Evolutionary conservation across 176 grass and related monocot species (phyloP).

Genomic region (Alloteropsis semialata): DNA sequence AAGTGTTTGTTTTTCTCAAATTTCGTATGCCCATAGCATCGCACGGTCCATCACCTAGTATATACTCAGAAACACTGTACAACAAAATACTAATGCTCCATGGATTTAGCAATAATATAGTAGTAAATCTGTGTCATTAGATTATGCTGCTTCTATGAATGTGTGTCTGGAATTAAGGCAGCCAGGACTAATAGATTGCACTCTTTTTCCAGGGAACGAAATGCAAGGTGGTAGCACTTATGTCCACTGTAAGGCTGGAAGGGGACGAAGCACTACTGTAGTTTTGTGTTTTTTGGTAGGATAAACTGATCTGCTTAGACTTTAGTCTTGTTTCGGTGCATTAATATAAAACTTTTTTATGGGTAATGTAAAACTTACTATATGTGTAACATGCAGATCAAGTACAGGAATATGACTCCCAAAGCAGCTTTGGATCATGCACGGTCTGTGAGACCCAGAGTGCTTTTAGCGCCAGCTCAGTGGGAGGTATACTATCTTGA

Average conservation of each 20-base stretch:
- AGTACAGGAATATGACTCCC: constrained; percentile 69
- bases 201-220: constrained; percentile 48
- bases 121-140: not conserved
- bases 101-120: not conserved
- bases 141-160: not conserved
- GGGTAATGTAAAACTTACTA: not conserved
- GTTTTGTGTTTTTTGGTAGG: constrained; percentile 89
- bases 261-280: constrained; percentile 80
- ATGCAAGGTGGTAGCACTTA: constrained; percentile 56
- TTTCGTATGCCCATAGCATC: too few relatives aligned
- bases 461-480: constrained; percentile 65
- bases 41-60: too few relatives aligned
- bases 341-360: not conserved
- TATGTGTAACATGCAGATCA: constrained; percentile 51
- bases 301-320: not conserved
- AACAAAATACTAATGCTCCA: not conserved
- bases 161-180: not conserved
- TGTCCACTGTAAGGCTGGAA: constrained; percentile 95
- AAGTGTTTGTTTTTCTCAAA: too few relatives aligned
- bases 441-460: constrained; percentile 60
- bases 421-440: constrained; percentile 63
- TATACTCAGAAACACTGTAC: not conserved
- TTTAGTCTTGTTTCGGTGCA: not conserved
- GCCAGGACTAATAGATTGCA: not conserved
- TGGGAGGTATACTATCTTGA: constrained; percentile 43